Percentiles rank a stretch among this genome's conserved stretches.
These are phyloP conservation scores for Monosporascus cannonballus DNA, from an alignment of 2,329 filamentous ascomycete species.

Conservation along the genomic window DNA sequence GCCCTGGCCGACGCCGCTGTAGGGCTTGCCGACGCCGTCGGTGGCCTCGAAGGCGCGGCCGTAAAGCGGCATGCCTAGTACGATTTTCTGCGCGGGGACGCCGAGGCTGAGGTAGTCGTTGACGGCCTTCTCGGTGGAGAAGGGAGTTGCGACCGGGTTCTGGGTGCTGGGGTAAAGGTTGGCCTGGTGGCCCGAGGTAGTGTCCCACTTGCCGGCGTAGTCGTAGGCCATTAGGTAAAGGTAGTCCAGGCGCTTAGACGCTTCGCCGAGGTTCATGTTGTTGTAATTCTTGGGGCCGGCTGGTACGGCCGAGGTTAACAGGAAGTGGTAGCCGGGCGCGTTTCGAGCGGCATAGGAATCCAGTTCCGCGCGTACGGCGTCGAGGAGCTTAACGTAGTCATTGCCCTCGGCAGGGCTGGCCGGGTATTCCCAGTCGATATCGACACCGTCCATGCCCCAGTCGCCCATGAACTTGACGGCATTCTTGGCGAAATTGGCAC, in stretches of 20 bases:
- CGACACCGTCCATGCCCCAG: slow-evolving; percentile 50
- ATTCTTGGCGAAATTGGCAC: slow-evolving; percentile 61
- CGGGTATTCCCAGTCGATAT: slow-evolving; percentile 36
- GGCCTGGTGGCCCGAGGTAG: slow-evolving; percentile 59
- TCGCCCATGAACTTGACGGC: slow-evolving; percentile 67
- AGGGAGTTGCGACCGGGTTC: slow-evolving; percentile 58
- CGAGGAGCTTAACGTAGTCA: slow-evolving; percentile 39
- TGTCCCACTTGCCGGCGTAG: slow-evolving; percentile 64
- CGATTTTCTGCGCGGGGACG: slow-evolving; percentile 59
- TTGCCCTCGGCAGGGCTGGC: slow-evolving; percentile 31
- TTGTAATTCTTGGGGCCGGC: slow-evolving; percentile 43
- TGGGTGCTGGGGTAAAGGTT: slow-evolving; percentile 57
- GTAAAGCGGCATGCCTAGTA: slow-evolving; percentile 76
- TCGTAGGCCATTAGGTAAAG: slow-evolving; percentile 70
- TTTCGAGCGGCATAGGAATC: slow-evolving; percentile 40
- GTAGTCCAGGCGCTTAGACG: slow-evolving; percentile 44
- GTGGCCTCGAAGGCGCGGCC: slow-evolving; percentile 63
- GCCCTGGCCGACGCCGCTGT: slow-evolving; percentile 57
- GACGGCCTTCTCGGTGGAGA: slow-evolving; percentile 61
- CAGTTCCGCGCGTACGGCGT: slow-evolving; percentile 38
- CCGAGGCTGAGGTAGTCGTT: slow-evolving; percentile 57
- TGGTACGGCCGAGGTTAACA: slow-evolving; percentile 47
- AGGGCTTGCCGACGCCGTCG: slow-evolving; percentile 59
- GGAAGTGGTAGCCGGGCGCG: slow-evolving; percentile 43
- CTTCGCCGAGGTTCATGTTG: slow-evolving; percentile 37